phyloP scores from a whole-genome alignment of 768 basidiomycete species.

The Lentinus brumalis region DNA sequence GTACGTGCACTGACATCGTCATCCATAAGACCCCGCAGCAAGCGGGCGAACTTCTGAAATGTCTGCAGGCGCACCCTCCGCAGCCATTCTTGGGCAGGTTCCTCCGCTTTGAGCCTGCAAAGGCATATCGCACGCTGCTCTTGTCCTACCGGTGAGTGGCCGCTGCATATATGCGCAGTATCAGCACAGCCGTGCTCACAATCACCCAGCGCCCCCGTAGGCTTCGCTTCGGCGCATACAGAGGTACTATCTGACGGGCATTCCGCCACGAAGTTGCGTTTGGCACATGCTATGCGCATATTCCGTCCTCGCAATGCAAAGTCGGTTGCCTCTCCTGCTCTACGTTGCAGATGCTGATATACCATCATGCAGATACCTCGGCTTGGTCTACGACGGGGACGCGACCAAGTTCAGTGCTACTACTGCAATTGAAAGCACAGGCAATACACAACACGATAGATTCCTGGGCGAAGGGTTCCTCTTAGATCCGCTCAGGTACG shows the following conservation, averaged over 20 bases:
- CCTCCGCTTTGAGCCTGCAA: constrained; percentile 77
- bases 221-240: neutral
- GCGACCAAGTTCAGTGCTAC: constrained; percentile 34
- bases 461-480: constrained; percentile 41
- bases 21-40: constrained; percentile 52
- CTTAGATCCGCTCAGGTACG: constrained; percentile 58
- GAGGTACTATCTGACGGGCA: neutral
- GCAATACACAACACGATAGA: constrained; percentile 6
- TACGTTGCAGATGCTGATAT: neutral
- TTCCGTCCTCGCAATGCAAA: constrained; percentile 54
- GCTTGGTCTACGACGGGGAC: constrained; percentile 50
- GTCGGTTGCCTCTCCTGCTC: constrained; percentile 34
- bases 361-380: constrained; percentile 28
- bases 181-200: neutral
- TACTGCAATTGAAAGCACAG: neutral
- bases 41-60: constrained; percentile 60
- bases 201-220: neutral
- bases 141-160: constrained; percentile 68
- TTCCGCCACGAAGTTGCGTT: constrained; percentile 32
- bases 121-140: constrained; percentile 72
- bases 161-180: neutral
- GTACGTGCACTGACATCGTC: neutral
- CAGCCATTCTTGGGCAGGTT: constrained; percentile 71
- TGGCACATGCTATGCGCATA: constrained; percentile 61
- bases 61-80: constrained; percentile 54